A percentile compares a stretch with the other conserved stretches of the same genome.
phyloP scores from a whole-genome alignment of 1,139 yeast species.

The Yamadazyma diddensiae region DNA sequence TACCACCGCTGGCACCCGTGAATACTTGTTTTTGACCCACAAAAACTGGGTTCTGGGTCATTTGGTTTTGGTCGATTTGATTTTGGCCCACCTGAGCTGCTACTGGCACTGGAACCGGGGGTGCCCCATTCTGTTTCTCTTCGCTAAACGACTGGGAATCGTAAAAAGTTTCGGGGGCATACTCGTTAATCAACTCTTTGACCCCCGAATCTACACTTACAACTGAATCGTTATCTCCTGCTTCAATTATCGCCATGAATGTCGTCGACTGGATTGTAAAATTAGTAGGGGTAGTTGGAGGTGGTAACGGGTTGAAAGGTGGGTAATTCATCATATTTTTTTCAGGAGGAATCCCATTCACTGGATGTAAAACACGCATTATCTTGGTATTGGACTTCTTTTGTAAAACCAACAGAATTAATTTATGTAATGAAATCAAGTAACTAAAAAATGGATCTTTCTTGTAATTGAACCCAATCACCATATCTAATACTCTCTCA shows the following conservation, averaged over 20 bases:
- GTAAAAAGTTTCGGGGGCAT: conserved; percentile 7
- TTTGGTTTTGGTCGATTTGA: too few relatives aligned
- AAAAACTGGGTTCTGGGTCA: too few relatives aligned
- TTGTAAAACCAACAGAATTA: too few relatives aligned
- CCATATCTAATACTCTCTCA: too few relatives aligned
- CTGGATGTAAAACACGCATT: conserved; percentile 10
- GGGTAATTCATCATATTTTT: conserved; percentile 26
- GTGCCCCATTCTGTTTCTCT: background rate
- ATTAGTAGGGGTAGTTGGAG: conserved; percentile 16
- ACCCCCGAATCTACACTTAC: conserved; percentile 13
- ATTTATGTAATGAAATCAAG: too few relatives aligned
- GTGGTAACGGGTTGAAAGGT: conserved; percentile 23
- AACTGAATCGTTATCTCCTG: conserved; percentile 6
- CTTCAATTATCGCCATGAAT: background rate
- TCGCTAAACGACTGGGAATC: conserved; percentile 2
- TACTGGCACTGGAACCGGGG: background rate
- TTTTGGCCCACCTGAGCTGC: too few relatives aligned
- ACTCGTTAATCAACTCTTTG: conserved; percentile 9
- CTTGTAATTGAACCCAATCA: too few relatives aligned
- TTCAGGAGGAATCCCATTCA: conserved; percentile 22
- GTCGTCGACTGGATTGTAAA: background rate
- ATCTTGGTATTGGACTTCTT: too few relatives aligned
- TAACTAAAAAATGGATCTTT: too few relatives aligned
- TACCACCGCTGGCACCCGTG: too few relatives aligned
- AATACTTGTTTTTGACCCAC: too few relatives aligned